Base-by-base conservation (phyloP, 208 protist species). In the Acanthamoeba sp. region DNA sequence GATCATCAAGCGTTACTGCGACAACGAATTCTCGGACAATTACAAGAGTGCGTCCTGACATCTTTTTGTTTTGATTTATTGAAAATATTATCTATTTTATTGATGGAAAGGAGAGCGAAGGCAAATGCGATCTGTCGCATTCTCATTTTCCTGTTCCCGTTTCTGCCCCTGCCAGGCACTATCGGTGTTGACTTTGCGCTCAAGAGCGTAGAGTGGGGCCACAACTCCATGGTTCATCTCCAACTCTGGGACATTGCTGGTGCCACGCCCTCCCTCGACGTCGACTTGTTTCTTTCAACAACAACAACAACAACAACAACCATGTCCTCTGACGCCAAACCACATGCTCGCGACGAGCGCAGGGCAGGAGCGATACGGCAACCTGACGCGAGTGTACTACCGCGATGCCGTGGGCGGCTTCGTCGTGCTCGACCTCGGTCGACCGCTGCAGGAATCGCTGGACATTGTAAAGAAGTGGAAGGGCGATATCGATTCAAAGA, bases 381-480 rank as follows among this genome's bases (percentile, higher is more conserved):
- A 95, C 55, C 96, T 97, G 96, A 98, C 96, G 3, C 93, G 96
- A 9, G 96, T 95, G 29, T 98, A 98, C 93, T 98, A 98, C 94
- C 96, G 96, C 73, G 97, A 98, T 84, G 97, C 97, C 27, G 97
- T 97, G 42, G 97, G 96, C 24, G 97, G 96, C 18, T 90, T 98
- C 40, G 94, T 98, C 36, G 97, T 98, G 38, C 97, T 98, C 78
- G 97, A 98, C 88, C 96, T 98, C 14, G 97, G 96, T 7, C 94
- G 96, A 2, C 42, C 57, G 0, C 18, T 20, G 20, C 24, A 59
- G 9, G n/a, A 24, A 18, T 97, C 97, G 29, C 97, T 98, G 62
- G 96, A 98, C 90, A 95, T 94, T 36, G 97, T 97, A 50, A 76
- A 88, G 9, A 97, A 97, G 91, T 98, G 97, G 97, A 98, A 98